phyloP scores from a whole-genome alignment of 179 eudicot genomes.

The Amaranthus tricolor region DNA sequence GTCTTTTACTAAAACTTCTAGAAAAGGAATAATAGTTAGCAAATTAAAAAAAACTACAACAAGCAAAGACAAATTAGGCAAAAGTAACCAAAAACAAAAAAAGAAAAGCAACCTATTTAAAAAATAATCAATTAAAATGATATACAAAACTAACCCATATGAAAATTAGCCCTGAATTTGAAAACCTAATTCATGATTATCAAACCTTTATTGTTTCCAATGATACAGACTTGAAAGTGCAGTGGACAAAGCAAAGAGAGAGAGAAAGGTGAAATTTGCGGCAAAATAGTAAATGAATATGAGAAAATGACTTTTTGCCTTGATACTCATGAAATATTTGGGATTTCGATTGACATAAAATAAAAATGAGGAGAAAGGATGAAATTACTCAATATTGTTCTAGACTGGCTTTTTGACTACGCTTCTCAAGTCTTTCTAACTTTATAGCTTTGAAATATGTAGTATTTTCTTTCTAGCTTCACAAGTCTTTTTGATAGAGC shows the following conservation, averaged over 20 bases:
- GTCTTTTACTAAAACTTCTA: not conserved
- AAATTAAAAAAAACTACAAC: not conserved
- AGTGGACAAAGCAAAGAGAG: not conserved
- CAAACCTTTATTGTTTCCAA: constrained; percentile 1
- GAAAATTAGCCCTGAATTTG: constrained; percentile 4
- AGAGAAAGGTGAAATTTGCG: constrained; percentile 21
- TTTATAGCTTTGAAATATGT: constrained; percentile 18
- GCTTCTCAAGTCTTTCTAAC: constrained; percentile 1
- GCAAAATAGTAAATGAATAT: constrained; percentile 24
- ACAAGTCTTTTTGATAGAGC: not conserved
- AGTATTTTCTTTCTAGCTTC: not conserved
- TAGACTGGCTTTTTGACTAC: constrained; percentile 8
- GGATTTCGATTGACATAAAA: no score
- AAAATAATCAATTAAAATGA: not conserved
- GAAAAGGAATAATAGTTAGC: not conserved
- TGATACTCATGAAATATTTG: no score
- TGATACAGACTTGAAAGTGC: constrained; percentile 15
- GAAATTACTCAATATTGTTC: no score
- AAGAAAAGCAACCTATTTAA: constrained; percentile 20
- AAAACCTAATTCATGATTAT: constrained; percentile 15
- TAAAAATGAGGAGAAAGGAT: no score
- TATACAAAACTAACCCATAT: constrained; percentile 30
- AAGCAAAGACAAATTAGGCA: constrained; percentile 3
- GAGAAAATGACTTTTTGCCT: not conserved
- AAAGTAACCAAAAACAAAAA: constrained; percentile 6